These are phyloP conservation scores for Metarhizium sp. DNA, from an alignment of 2,329 filamentous ascomycete genomes.

Conservation along the genomic window DNA sequence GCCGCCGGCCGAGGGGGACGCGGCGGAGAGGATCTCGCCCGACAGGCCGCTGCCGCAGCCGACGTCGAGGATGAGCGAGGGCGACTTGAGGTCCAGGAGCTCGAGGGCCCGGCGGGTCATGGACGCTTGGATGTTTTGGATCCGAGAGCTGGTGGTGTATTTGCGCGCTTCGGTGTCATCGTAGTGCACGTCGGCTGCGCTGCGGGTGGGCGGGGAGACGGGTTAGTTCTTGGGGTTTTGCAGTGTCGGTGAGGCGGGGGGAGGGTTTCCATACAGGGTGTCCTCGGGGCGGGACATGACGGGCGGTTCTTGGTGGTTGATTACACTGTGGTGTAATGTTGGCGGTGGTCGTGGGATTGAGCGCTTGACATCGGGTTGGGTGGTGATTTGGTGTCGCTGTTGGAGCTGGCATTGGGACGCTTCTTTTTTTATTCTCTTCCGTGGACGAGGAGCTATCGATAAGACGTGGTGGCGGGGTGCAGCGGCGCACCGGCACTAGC, in stretches of 20 bases:
- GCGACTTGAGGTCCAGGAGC: constrained; percentile 69
- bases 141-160: constrained; percentile 93
- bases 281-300: constrained; percentile 97
- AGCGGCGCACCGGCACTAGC: not conserved
- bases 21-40: constrained; percentile 81
- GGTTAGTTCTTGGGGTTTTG: not conserved
- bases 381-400: not conserved
- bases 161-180: constrained; percentile 92
- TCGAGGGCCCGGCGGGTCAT: constrained; percentile 94
- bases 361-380: not conserved
- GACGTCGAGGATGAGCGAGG: constrained; percentile 90
- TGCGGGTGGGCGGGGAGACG: constrained; percentile 24
- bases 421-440: constrained; percentile 1
- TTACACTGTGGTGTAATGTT: not conserved
- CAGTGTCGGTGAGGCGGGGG: constrained; percentile 11
- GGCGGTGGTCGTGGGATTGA: not conserved
- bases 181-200: constrained; percentile 94
- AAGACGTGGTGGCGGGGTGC: constrained; percentile 1
- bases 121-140: constrained; percentile 85
- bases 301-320: constrained; percentile 8
- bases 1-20: constrained; percentile 52
- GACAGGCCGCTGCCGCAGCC: constrained; percentile 93
- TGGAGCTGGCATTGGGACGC: not conserved
- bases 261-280: constrained; percentile 54
- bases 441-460: constrained; percentile 9